Conservation (phyloP, 2,329 filamentous ascomycete species). For the Ophiostoma quercus region DNA sequence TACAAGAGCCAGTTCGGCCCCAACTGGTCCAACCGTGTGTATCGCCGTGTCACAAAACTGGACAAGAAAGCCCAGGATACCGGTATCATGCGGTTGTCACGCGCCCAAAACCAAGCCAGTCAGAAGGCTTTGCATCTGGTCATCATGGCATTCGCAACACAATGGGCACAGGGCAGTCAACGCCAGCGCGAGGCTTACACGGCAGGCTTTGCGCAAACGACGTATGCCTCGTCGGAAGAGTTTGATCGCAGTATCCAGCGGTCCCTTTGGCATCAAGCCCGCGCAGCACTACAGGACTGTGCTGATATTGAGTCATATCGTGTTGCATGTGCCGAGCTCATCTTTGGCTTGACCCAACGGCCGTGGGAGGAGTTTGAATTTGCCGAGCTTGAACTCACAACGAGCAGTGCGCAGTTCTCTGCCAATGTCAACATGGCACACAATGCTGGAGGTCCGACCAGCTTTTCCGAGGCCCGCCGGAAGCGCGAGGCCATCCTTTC, state of each 20-base stretch:
- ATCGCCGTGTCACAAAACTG: conserved; percentile 44
- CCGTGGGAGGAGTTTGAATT: conserved; percentile 29
- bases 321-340: conserved; percentile 37
- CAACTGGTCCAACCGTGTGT: conserved; percentile 47
- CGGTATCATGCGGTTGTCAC: conserved; percentile 39
- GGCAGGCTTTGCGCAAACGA: conserved; percentile 17
- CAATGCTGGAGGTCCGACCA: conserved; percentile 9
- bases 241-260: conserved; percentile 39
- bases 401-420: conserved; percentile 12
- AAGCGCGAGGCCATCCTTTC: conserved; percentile 23
- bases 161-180: conserved; percentile 42
- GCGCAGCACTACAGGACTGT: conserved; percentile 35
- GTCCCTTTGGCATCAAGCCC: conserved; percentile 38
- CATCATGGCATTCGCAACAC: conserved; percentile 50
- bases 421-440: not conserved
- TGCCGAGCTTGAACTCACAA: conserved; percentile 19
- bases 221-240: conserved; percentile 30
- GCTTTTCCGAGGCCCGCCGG: not conserved
- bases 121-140: conserved; percentile 44
- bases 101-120: conserved; percentile 40
- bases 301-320: conserved; percentile 37
- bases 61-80: conserved; percentile 41
- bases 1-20: conserved; percentile 37
- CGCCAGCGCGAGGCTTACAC: conserved; percentile 29
- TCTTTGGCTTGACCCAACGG: conserved; percentile 38